phyloP scores from a whole-genome alignment of 2,329 filamentous ascomycete genomes.

The Aspergillus bombycis region DNA sequence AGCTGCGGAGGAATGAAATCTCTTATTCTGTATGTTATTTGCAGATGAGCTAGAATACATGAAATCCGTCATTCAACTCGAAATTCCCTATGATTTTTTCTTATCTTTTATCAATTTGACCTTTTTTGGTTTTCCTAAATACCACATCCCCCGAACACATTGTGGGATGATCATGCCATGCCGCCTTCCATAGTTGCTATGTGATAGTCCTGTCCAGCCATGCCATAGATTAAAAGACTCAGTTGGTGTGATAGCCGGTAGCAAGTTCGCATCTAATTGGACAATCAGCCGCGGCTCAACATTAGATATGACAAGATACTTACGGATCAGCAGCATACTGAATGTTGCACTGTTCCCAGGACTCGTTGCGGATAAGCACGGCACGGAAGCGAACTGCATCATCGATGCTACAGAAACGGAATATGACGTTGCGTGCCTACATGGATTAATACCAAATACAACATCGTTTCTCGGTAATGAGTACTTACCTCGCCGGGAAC shows the following conservation, averaged over 20 bases:
- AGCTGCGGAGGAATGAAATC: background rate
- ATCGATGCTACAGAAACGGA: slow-evolving; percentile 52
- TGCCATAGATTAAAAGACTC: background rate
- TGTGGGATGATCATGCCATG: background rate
- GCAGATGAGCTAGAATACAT: background rate
- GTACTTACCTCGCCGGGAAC: slow-evolving; percentile 45
- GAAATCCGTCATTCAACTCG: background rate
- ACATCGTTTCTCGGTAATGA: background rate
- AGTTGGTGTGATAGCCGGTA: slow-evolving; percentile 23
- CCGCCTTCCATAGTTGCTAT: background rate
- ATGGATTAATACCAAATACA: background rate
- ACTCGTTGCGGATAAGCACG: slow-evolving; percentile 40
- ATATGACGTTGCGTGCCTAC: slow-evolving; percentile 49
- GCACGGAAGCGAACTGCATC: slow-evolving; percentile 51
- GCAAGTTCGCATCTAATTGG: slow-evolving; percentile 27
- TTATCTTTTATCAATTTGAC: background rate
- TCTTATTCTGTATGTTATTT: background rate
- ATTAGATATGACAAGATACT: slow-evolving; percentile 15
- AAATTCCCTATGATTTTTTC: background rate
- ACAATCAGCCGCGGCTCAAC: slow-evolving; percentile 2
- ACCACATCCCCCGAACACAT: background rate
- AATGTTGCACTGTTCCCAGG: slow-evolving; percentile 53
- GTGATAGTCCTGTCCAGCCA: background rate
- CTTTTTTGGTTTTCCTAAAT: background rate
- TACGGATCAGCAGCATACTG: slow-evolving; percentile 48